Evolutionary conservation across 2,329 filamentous ascomycete genomes (phyloP).

Genomic region (Diaporthe longicolla): DNA sequence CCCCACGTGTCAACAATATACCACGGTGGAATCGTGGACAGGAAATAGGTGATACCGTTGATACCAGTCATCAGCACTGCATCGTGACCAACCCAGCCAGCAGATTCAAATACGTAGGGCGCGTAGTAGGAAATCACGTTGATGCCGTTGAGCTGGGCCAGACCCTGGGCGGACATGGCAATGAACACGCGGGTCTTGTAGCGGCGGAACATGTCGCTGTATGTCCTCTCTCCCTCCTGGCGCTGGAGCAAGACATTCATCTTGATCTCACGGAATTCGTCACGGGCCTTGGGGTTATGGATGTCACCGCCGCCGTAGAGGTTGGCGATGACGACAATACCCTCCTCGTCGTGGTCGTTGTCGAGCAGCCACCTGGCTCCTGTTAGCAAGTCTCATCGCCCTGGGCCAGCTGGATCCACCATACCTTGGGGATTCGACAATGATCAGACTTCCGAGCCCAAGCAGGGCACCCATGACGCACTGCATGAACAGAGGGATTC

Average conservation of each 20-base stretch:
- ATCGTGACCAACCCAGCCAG: conserved; percentile 92
- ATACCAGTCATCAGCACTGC: conserved; percentile 98
- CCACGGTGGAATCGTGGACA: conserved; percentile 96
- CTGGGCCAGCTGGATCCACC: conserved; percentile 42
- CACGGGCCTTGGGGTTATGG: conserved; percentile 90
- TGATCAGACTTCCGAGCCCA: conserved; percentile 87
- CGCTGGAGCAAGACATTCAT: conserved; percentile 95
- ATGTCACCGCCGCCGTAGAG: conserved; percentile 96
- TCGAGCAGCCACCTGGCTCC: conserved; percentile 88
- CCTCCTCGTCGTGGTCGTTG: conserved; percentile 98
- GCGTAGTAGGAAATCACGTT: conserved; percentile 99
- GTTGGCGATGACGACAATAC: conserved; percentile 98
- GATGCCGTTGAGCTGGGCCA: conserved; percentile 98
- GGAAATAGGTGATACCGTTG: conserved; percentile 89
- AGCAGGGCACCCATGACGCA: conserved; percentile 93
- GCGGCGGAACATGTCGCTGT: conserved; percentile 92
- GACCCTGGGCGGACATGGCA: conserved; percentile 96
- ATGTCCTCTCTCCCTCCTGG: conserved; percentile 94
- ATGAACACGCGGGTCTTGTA: conserved; percentile 96
- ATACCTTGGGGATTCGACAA: conserved; percentile 95
- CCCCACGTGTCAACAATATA: conserved; percentile 96
- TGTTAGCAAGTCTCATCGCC: conserved; percentile 48
- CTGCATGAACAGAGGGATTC: conserved; percentile 90
- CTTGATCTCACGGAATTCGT: conserved; percentile 99
- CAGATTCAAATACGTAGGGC: conserved; percentile 94